These are phyloP conservation scores for Grosmannia huntii DNA, from an alignment of 2,329 filamentous ascomycete species.

Conservation along the genomic window DNA sequence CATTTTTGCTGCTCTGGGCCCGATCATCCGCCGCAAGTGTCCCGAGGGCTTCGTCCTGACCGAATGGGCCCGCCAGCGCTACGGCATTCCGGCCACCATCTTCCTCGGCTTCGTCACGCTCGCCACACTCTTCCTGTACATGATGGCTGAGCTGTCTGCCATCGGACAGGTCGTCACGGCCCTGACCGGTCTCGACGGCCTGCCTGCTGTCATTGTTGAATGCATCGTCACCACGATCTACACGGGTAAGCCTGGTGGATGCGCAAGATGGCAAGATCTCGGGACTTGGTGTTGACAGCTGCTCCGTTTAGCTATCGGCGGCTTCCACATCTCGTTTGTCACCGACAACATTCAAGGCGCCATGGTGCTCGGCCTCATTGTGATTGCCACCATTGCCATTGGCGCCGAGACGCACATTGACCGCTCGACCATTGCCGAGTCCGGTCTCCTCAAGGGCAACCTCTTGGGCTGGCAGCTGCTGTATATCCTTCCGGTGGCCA, in stretches of 20 bases:
- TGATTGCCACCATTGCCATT: conserved; percentile 67
- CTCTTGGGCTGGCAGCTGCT: conserved; percentile 75
- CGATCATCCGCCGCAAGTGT: conserved; percentile 66
- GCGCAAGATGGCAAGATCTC: not conserved
- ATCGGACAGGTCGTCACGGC: conserved; percentile 66
- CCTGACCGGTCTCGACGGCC: conserved; percentile 59
- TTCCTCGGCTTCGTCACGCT: conserved; percentile 69
- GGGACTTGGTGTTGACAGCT: not conserved
- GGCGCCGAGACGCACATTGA: conserved; percentile 64
- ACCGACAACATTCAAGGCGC: conserved; percentile 72
- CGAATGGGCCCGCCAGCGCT: conserved; percentile 71
- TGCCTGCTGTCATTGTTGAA: conserved; percentile 67
- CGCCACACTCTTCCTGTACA: conserved; percentile 74
- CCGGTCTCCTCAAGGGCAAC: conserved; percentile 53
- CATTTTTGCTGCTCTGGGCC: conserved; percentile 61
- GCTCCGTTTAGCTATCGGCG: conserved; percentile 49
- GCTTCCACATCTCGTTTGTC: conserved; percentile 73
- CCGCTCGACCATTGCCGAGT: conserved; percentile 51
- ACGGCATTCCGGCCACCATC: conserved; percentile 54
- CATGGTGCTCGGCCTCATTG: conserved; percentile 63
- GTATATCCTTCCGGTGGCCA: conserved; percentile 71
- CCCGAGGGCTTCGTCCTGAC: conserved; percentile 77
- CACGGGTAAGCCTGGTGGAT: conserved; percentile 44
- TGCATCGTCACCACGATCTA: conserved; percentile 71
- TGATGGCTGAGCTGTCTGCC: conserved; percentile 73